Evolutionary conservation across 2,329 filamentous ascomycete genomes (phyloP).

Genomic region (Microsporum ferrugineum): DNA sequence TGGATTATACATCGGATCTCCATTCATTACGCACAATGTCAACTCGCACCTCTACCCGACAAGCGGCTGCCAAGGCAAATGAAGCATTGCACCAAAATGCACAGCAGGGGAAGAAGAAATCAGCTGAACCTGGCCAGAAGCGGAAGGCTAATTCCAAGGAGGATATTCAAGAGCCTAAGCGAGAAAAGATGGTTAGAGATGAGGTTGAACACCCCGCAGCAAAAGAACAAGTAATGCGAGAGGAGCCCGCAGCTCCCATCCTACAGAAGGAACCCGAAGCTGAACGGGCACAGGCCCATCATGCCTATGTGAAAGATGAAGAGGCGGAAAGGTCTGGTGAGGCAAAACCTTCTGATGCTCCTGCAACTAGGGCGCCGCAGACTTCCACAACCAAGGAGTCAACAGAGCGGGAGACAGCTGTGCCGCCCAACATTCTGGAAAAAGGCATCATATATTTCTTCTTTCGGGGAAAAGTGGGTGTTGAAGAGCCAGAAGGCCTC

Average conservation of each 20-base stretch:
- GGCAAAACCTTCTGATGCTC: slow-evolving; percentile 9
- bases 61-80: slow-evolving; percentile 35
- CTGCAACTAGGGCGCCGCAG: slow-evolving; percentile 5
- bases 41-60: slow-evolving; percentile 31
- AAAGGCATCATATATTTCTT: slow-evolving; percentile 91
- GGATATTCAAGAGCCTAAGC: slow-evolving; percentile 25
- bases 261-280: slow-evolving; percentile 11
- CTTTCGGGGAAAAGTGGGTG: slow-evolving; percentile 62
- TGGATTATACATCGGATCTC: neutral
- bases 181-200: slow-evolving; percentile 24
- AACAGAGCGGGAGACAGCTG: slow-evolving; percentile 39
- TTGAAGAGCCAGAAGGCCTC: slow-evolving; percentile 57
- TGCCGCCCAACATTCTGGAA: slow-evolving; percentile 59
- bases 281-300: slow-evolving; percentile 7
- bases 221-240: neutral
- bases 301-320: slow-evolving; percentile 12
- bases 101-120: slow-evolving; percentile 20
- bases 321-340: slow-evolving; percentile 1
- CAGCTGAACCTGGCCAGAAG: slow-evolving; percentile 24
- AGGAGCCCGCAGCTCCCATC: neutral
- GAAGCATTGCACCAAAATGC: slow-evolving; percentile 28
- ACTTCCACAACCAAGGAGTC: slow-evolving; percentile 22
- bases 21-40: slow-evolving; percentile 16
- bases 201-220: slow-evolving; percentile 1
- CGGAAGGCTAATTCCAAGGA: slow-evolving; percentile 26